Evolutionary conservation across 2,329 filamentous ascomycete species (phyloP).

Genomic region (Botrytis porri): DNA sequence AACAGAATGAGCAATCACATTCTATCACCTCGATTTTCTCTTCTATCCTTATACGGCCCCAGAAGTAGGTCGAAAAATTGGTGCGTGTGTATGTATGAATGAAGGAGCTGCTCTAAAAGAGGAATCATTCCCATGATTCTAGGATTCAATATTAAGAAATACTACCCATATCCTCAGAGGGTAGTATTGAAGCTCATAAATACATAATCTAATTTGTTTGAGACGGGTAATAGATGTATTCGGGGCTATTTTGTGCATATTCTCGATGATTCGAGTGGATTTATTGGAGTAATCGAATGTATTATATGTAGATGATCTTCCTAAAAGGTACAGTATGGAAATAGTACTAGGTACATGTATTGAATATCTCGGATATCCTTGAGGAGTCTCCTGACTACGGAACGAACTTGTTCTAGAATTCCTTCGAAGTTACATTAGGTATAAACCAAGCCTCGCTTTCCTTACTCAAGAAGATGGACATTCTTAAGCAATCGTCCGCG

Average conservation of each 20-base stretch:
- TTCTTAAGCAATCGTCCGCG: not conserved
- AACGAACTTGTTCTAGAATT: not conserved
- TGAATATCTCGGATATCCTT: rapidly evolving
- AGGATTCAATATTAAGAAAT: rapidly evolving
- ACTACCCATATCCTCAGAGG: too few species aligned
- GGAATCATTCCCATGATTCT: not conserved
- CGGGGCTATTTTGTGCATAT: not conserved
- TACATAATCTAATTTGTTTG: not conserved
- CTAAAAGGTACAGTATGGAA: not conserved
- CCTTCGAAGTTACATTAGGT: not conserved
- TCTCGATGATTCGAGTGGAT: not conserved
- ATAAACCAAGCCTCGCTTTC: not conserved
- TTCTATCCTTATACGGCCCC: not conserved
- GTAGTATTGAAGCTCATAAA: not conserved
- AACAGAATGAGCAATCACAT: not conserved
- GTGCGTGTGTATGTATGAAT: not conserved
- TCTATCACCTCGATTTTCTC: not conserved
- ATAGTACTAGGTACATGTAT: not conserved
- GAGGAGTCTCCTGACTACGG: not conserved
- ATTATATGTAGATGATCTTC: not conserved
- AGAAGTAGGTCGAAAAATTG: not conserved
- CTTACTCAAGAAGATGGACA: not conserved
- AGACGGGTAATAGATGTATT: not conserved
- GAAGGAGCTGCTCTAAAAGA: not conserved
- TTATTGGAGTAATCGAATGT: not conserved